Evolutionary conservation across 306 rosid genomes (phyloP), one percentile per base, ranked within the genome.

Genomic region (Fagus sylvatica): DNA sequence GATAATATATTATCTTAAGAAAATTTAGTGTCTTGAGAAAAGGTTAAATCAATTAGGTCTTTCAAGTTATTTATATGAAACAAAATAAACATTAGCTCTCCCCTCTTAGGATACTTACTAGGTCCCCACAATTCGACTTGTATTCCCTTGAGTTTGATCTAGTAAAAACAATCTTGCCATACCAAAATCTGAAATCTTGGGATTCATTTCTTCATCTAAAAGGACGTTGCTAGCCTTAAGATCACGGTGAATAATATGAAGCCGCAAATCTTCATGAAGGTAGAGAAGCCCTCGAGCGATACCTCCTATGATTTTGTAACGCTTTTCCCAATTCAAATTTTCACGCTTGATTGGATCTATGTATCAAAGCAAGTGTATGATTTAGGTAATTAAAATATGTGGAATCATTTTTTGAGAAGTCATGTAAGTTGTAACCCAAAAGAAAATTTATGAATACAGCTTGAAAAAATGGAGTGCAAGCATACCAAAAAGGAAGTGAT

Each of bases 131-230:
- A 85, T 77, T 81, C 75, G 66, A 1, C 4, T 71, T 2, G 93
- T 89, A 60, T 72, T 71, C 10, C 54, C 86, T 37, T 68, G 81
- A 12, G 80, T 73, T 51, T 90, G 86, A 66, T 85, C 89, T 0
- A 55, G 4, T 13, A 2, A 28, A 65, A 90, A 79, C 3, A 85
- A 28, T 59, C 73, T 80, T 49, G 87, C 89, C 55, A 79, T 59
- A 3, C 91, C 91, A 80, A 90, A 90, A 74, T 90, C 84, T 1
- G 90, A 32, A 73, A 87, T 79, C 22, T 84, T 90, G 0, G 90
- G 81, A 15, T 71, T 79, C 72, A 90, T 74, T 2, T 82, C 78
- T 1, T 7, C 71, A n/a, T 90, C 89, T 60, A 90, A 37, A 6
- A 90, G 79, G 36, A 88, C 79, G 5, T 86, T 88, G 2, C 87